These are phyloP conservation scores for Leccinum arenicola DNA, from an alignment of 768 basidiomycete species.

Conservation along the genomic window DNA sequence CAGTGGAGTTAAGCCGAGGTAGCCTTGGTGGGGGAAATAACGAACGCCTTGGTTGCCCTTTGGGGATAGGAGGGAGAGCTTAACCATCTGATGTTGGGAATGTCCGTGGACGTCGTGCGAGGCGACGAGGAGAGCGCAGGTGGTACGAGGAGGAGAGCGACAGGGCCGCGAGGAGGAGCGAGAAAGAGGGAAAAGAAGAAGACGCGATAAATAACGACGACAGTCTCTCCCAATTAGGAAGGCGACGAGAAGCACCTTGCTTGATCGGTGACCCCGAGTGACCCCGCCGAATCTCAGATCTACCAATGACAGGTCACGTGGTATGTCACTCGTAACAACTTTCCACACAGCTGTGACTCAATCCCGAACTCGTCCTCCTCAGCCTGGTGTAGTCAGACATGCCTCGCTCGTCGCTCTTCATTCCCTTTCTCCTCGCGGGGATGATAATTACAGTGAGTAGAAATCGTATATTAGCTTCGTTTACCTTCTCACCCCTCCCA, in stretches of 20 bases:
- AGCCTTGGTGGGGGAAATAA: conserved; percentile 74
- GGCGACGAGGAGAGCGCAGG: conserved; percentile 12
- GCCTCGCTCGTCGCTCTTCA: conserved; percentile 58
- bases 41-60: conserved; percentile 69
- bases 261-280: conserved; percentile 27
- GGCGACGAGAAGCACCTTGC: conserved; percentile 29
- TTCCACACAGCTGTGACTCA: conserved; percentile 7
- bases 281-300: conserved; percentile 29
- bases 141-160: conserved; percentile 16
- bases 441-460: conserved; percentile 83
- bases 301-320: conserved; percentile 17
- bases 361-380: background rate
- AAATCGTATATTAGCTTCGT: accelerated
- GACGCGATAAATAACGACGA: conserved; percentile 33
- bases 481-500: conserved; percentile 3
- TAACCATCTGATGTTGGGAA: conserved; percentile 52
- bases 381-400: conserved; percentile 33
- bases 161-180: conserved; percentile 12
- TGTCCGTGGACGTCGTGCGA: conserved; percentile 14
- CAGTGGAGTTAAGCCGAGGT: conserved; percentile 78
- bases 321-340: conserved; percentile 18
- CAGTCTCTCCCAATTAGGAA: conserved; percentile 25
- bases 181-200: conserved; percentile 30
- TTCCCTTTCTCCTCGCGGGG: conserved; percentile 81
- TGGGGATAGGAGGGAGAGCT: conserved; percentile 61